Conservation (phyloP, 1,139 yeast species). For the Candida sanyaensis region DNA sequence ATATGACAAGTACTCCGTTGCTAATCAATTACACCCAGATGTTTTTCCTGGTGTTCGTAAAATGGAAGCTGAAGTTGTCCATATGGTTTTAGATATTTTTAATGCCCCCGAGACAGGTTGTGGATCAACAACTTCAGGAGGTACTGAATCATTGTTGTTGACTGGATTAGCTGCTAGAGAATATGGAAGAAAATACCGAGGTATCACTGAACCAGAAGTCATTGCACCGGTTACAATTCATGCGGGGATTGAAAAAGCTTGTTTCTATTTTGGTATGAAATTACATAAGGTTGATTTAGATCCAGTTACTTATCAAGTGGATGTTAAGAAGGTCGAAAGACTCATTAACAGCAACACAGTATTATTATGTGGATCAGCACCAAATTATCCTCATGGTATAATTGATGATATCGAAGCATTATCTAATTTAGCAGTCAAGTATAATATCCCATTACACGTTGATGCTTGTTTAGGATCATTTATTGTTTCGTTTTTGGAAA, state of each 20-base stretch:
- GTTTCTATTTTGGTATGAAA: conserved; percentile 85
- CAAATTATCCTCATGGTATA: conserved; percentile 96
- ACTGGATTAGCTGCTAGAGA: conserved; percentile 88
- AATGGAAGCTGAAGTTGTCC: conserved; percentile 94
- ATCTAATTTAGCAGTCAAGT: conserved; percentile 61
- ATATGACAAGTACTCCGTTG: conserved; percentile 74
- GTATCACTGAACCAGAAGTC: conserved; percentile 78
- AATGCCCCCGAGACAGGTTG: conserved; percentile 74
- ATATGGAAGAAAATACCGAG: conserved; percentile 53
- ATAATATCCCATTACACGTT: conserved; percentile 83
- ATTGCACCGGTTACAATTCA: conserved; percentile 89
- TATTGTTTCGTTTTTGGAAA: conserved; percentile 75
- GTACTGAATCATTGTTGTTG: conserved; percentile 86
- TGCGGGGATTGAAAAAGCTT: conserved; percentile 95
- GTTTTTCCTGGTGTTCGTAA: conserved; percentile 95
- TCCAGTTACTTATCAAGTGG: conserved; percentile 67
- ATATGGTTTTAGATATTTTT: conserved; percentile 82
- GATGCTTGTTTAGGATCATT: conserved; percentile 97
- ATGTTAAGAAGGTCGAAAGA: conserved; percentile 59
- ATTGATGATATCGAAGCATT: conserved; percentile 83
- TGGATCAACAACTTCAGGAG: conserved; percentile 96
- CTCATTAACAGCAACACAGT: conserved; percentile 79
- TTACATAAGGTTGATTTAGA: conserved; percentile 80
- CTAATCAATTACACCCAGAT: conserved; percentile 96
- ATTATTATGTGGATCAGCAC: conserved; percentile 88